Base-by-base conservation (phyloP, 2,329 filamentous ascomycete species). In the Fusarium miscanthi region DNA sequence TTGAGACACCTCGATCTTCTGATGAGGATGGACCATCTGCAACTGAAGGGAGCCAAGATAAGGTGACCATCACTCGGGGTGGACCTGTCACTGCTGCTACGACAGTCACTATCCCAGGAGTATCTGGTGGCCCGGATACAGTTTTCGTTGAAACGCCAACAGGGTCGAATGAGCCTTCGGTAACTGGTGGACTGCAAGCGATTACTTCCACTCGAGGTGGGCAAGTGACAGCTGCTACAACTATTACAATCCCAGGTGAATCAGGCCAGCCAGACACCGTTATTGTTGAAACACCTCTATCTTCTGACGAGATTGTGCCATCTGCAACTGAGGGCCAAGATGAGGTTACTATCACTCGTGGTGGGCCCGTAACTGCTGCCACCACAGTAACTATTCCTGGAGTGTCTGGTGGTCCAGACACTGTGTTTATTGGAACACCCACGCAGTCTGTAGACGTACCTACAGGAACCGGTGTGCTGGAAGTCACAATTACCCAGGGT, bases 121-220 rank as follows among this genome's bases (percentile, higher is more conserved):
- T n/a, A 1, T 66, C 66, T 2, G 54, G 66, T 2, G 40, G 38
- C 2, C 48, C 61, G 12, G 66, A 48, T 3, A 66, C 56, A 0
- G 16, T 66, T 7, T 48, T 48, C 3, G 6, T 67, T 16, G 43
- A 65, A 10, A 23, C 21, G 3, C 64, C 61, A 5, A 51, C 46
- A 13, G 25, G 11, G 5, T 21, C 46, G 16, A 23, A 10, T 35
- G 48, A 51, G 3, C 8, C 31, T 35, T 23, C 48, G 25, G n/a
- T 35, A 4, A 51, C 48, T 35, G 31, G 31, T 4, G 17, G 48
- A 2, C 7, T 51, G 2, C 48, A 51, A 35, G 48, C n/a, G 8
- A 51, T 51, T 19, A 66, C 63, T 13, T 37, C 62, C 8, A 56
- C 27, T 3, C 21, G 63, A 21, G 63, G 59, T 17, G 58, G 58